Conservation (phyloP, 2,329 filamentous ascomycete genomes). For the Rasamsonia emersonii region DNA sequence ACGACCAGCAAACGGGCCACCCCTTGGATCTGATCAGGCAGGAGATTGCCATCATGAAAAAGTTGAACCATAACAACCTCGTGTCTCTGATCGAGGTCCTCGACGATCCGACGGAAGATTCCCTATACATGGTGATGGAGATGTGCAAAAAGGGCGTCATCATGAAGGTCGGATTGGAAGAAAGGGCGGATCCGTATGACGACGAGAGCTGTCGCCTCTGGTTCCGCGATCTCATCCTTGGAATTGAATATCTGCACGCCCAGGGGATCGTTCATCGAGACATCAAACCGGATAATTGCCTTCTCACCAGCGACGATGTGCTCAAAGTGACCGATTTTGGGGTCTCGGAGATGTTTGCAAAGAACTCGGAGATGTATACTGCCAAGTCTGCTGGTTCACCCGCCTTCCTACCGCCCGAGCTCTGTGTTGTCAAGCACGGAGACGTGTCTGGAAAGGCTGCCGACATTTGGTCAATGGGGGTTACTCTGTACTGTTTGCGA, state of each 20-base stretch:
- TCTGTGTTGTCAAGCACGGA: conserved; percentile 79
- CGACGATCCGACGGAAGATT: conserved; percentile 91
- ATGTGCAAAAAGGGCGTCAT: conserved; percentile 98
- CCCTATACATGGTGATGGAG: conserved; percentile 95
- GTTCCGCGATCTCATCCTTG: conserved; percentile 91
- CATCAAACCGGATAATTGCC: conserved; percentile 94
- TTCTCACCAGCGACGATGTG: conserved; percentile 84
- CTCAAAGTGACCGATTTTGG: conserved; percentile 97
- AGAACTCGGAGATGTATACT: conserved; percentile 76
- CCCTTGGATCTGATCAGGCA: conserved; percentile 83
- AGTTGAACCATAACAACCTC: conserved; percentile 89
- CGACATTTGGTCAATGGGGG: conserved; percentile 98
- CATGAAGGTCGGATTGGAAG: conserved; percentile 89
- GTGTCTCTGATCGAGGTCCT: conserved; percentile 88
- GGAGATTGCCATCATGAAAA: conserved; percentile 99
- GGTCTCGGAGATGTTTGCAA: conserved; percentile 98
- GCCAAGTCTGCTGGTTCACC: conserved; percentile 91
- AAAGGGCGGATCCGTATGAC: conserved; percentile 71
- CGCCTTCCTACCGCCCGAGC: conserved; percentile 85
- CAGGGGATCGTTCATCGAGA: conserved; percentile 94
- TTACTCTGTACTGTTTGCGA: conserved; percentile 84
- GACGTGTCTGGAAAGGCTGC: conserved; percentile 81
- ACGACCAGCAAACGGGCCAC: conserved; percentile 52
- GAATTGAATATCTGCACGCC: conserved; percentile 90
- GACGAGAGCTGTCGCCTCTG: conserved; percentile 76